Conservation (phyloP, 805 yeast species). For the Saturnispora mendoncae region DNA sequence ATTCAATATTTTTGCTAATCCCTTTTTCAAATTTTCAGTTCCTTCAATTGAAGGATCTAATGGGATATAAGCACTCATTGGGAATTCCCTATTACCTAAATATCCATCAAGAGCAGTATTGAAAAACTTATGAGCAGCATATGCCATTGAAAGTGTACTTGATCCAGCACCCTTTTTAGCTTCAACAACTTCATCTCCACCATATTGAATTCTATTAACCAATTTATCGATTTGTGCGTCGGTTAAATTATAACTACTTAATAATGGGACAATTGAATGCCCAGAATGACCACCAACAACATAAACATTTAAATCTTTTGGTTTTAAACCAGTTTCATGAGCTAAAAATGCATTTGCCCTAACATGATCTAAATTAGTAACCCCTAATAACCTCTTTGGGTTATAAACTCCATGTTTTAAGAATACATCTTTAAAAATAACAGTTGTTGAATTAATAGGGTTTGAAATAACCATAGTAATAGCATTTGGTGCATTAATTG, state of each 20-base stretch:
- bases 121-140: slow-evolving; percentile 75
- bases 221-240: slow-evolving; percentile 41
- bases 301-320: slow-evolving; percentile 52
- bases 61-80: slow-evolving; percentile 54
- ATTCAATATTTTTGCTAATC: slow-evolving; percentile 4
- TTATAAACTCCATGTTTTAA: slow-evolving; percentile 58
- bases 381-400: slow-evolving; percentile 73
- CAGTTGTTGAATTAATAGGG: slow-evolving; percentile 91
- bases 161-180: slow-evolving; percentile 94
- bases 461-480: slow-evolving; percentile 77
- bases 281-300: slow-evolving; percentile 96
- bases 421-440: slow-evolving; percentile 76
- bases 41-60: slow-evolving; percentile 43
- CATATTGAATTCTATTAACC: slow-evolving; percentile 84
- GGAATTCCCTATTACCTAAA: slow-evolving; percentile 42
- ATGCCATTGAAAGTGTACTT: slow-evolving; percentile 89
- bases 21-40: slow-evolving; percentile 37
- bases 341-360: slow-evolving; percentile 74
- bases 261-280: slow-evolving; percentile 84
- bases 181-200: slow-evolving; percentile 92
- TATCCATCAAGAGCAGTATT: slow-evolving; percentile 35
- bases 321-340: slow-evolving; percentile 34
- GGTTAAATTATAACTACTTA: slow-evolving; percentile 37
- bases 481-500: slow-evolving; percentile 62
- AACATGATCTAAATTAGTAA: slow-evolving; percentile 80